phyloP scores from a whole-genome alignment of 768 basidiomycete species.

The Tylopilus felleus region DNA sequence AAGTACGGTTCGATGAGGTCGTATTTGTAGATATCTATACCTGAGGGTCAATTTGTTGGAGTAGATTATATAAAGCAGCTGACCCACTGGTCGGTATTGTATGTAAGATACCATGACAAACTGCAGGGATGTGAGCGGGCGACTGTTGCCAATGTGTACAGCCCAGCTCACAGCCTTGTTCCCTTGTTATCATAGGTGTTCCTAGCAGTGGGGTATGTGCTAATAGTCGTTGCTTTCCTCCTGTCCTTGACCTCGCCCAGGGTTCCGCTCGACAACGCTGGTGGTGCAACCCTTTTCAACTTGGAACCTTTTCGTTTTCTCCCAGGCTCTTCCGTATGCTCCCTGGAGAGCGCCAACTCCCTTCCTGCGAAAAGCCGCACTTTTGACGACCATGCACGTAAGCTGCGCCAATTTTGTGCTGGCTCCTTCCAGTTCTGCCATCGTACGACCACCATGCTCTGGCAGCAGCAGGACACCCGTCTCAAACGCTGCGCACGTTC shows the following conservation, averaged over 20 bases:
- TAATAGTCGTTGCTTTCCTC: not conserved
- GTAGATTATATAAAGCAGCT: not conserved
- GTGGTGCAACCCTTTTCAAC: conserved; percentile 9
- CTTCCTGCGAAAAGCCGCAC: not conserved
- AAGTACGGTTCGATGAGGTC: conserved; percentile 5
- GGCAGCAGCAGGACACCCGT: not conserved
- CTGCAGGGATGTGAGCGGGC: not conserved
- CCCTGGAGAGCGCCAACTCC: not conserved
- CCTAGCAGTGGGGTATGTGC: not conserved
- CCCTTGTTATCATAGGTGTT: not conserved
- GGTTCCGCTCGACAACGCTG: conserved; percentile 8
- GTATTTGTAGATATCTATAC: not conserved
- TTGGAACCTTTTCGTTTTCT: not conserved
- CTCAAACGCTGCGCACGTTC: not conserved
- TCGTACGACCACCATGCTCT: conserved; percentile 7
- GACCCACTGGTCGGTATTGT: not conserved
- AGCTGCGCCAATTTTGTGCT: not conserved
- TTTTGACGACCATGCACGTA: conserved; percentile 7
- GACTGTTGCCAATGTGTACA: not conserved
- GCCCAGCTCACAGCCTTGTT: not conserved
- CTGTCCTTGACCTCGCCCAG: not conserved
- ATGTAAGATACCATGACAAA: not conserved
- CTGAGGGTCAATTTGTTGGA: too few relatives aligned
- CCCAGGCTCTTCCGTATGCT: not conserved
- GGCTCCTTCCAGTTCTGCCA: not conserved